phyloP scores from a whole-genome alignment of 768 basidiomycete genomes.

The Xanthoconium stramineum region DNA sequence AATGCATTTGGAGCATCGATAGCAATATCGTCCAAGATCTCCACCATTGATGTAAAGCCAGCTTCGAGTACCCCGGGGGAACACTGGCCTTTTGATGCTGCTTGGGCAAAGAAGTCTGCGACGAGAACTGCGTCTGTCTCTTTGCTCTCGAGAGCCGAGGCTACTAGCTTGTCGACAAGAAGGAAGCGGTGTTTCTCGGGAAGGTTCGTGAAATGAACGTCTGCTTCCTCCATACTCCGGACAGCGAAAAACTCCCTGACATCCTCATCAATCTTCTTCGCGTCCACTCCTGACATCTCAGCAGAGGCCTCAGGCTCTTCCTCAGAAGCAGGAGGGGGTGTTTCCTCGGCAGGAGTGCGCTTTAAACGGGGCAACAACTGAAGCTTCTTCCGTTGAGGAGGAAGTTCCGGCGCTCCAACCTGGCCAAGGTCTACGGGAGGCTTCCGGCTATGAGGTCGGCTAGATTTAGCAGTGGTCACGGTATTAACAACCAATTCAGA shows the following conservation, averaged over 20 bases:
- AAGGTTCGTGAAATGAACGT: constrained; percentile 76
- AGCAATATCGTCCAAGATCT: constrained; percentile 82
- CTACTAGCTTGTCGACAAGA: constrained; percentile 75
- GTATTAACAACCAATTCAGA: constrained; percentile 54
- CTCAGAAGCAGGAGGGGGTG: constrained; percentile 44
- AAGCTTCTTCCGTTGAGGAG: constrained; percentile 65
- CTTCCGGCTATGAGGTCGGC: constrained; percentile 47
- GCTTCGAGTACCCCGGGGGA: constrained; percentile 64
- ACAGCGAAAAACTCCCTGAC: constrained; percentile 84
- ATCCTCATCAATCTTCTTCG: constrained; percentile 76
- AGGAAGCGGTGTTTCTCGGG: constrained; percentile 58
- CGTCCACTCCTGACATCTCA: constrained; percentile 64
- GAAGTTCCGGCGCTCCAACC: constrained; percentile 43
- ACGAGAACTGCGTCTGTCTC: constrained; percentile 77
- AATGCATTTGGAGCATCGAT: constrained; percentile 90
- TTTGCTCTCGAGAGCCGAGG: constrained; percentile 76
- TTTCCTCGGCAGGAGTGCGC: constrained; percentile 47
- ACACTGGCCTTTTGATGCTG: constrained; percentile 57
- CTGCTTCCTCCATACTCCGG: constrained; percentile 83
- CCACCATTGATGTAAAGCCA: constrained; percentile 66
- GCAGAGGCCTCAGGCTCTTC: constrained; percentile 44
- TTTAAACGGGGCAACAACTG: constrained; percentile 77
- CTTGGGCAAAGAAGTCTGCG: constrained; percentile 66
- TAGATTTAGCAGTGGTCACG: constrained; percentile 53
- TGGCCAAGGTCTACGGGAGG: constrained; percentile 49